Base-by-base conservation (phyloP, 768 basidiomycete species). In the Erythrobasidium yunnanense region DNA sequence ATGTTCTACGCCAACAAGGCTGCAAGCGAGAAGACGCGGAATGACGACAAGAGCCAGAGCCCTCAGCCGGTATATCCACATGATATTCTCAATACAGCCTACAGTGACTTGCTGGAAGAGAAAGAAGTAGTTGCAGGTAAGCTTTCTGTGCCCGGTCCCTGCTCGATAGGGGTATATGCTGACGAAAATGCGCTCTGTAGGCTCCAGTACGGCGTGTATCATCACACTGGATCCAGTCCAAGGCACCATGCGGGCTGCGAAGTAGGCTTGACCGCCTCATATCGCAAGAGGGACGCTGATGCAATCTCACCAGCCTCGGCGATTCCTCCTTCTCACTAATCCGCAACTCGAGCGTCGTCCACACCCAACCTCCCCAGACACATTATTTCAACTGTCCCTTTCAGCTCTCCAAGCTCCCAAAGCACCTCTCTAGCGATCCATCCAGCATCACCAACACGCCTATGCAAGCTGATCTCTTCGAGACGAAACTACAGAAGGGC, bases 1-100 rank as follows among this genome's bases (percentile, higher is more conserved):
- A 90, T 91, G 87, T 85, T 87, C 75, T 73, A 75, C 49, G 63
- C 7, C 33, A 34, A 35, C 23, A 23, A 45, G 6, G 27, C 46
- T 29, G 52, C 63, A 8, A 52, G 55, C 18, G 33, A 22, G 50
- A 45, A 27, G 50, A 23, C 4, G 42, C n/a, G 20, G 34, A 57
- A 45, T 33, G 6, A 23, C n/a, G 25, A 3, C 6, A 25, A 58
- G 29, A 30, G 23, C 15, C 30, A 34, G 33, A 23, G 32, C n/a
- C n/a, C n/a, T n/a, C 22, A 32, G 34, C 29, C 54, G 5, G 50
- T 53, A n/a, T 65, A 53, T 29, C 63, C 63, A n/a, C 63, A 65
- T 17, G 51, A 54, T 18, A 13, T 65, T 3, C 51, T 65, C 7
- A 2, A 51, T 13, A 3, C 22, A 27, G 63, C 51, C 17, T 65